phyloP scores from a whole-genome alignment of 129 eudicot genomes.

The Scalesia atractyloides region DNA sequence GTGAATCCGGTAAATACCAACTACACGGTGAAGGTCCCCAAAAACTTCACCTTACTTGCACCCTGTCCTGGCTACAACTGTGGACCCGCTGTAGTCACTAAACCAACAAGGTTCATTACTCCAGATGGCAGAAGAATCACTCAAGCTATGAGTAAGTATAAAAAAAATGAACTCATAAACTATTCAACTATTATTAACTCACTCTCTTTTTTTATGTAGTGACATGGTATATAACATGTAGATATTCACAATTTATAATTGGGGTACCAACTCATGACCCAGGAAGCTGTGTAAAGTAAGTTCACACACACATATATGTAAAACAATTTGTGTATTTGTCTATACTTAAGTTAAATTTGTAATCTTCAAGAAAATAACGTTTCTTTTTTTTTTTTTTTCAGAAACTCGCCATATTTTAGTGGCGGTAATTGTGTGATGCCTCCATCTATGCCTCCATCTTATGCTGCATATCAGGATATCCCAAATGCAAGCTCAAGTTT shows the following conservation, averaged over 20 bases:
- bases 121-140: constrained; percentile 77
- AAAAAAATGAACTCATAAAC: neutral
- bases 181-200: neutral
- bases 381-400: too few relatives aligned
- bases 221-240: constrained; percentile 95
- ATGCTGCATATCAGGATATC: constrained; percentile 69
- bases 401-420: constrained; percentile 41
- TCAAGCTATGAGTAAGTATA: constrained; percentile 90
- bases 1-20: constrained; percentile 83
- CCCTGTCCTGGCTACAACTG: constrained; percentile 91
- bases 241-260: constrained; percentile 81
- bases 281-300: constrained; percentile 85
- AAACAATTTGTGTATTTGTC: neutral
- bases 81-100: constrained; percentile 72
- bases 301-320: neutral
- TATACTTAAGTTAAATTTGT: neutral
- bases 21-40: constrained; percentile 70
- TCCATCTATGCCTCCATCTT: constrained; percentile 42
- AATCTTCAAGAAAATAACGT: constrained; percentile 7
- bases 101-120: constrained; percentile 56
- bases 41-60: constrained; percentile 75
- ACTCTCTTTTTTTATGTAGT: constrained; percentile 42
- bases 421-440: constrained; percentile 97
- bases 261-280: constrained; percentile 65
- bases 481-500: constrained; percentile 55